These are phyloP conservation scores for Alternaria solani DNA, from an alignment of 2,329 filamentous ascomycete genomes.

Conservation along the genomic window DNA sequence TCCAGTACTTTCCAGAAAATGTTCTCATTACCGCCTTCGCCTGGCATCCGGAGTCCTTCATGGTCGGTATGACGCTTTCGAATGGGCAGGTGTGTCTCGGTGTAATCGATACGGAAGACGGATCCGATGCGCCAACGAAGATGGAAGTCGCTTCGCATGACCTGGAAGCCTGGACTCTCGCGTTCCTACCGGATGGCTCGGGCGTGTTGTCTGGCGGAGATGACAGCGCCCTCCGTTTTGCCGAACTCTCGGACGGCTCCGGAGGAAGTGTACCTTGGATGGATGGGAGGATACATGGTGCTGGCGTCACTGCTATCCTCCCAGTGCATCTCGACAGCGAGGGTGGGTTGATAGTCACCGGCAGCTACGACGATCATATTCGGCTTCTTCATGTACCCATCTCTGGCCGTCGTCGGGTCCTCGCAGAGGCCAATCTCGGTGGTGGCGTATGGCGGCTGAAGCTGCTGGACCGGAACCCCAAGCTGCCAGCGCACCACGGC, in stretches of 20 bases:
- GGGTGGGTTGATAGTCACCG: conserved; percentile 73
- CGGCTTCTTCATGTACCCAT: conserved; percentile 66
- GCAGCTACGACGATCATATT: conserved; percentile 88
- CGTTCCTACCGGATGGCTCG: conserved; percentile 59
- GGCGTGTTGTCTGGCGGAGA: conserved; percentile 77
- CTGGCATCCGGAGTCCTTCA: conserved; percentile 69
- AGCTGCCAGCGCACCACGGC: conserved; percentile 19
- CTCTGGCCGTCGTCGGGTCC: conserved; percentile 57
- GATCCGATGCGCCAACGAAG: conserved; percentile 17
- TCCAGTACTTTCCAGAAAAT: conserved; percentile 62
- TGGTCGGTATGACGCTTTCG: conserved; percentile 76
- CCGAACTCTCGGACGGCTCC: conserved; percentile 24
- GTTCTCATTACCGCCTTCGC: conserved; percentile 75
- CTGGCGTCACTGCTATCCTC: conserved; percentile 87
- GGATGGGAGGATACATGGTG: conserved; percentile 71
- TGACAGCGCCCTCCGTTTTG: conserved; percentile 68
- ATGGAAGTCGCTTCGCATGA: conserved; percentile 51
- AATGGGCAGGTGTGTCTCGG: conserved; percentile 65
- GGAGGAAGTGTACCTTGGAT: conserved; percentile 47
- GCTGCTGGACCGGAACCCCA: conserved; percentile 55
- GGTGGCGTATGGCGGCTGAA: conserved; percentile 91
- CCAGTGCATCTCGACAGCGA: conserved; percentile 65
- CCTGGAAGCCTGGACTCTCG: conserved; percentile 78
- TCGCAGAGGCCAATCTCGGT: conserved; percentile 71
- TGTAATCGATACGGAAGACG: conserved; percentile 40